phyloP scores from a whole-genome alignment of 768 basidiomycete genomes.

The Auricularia sp. region DNA sequence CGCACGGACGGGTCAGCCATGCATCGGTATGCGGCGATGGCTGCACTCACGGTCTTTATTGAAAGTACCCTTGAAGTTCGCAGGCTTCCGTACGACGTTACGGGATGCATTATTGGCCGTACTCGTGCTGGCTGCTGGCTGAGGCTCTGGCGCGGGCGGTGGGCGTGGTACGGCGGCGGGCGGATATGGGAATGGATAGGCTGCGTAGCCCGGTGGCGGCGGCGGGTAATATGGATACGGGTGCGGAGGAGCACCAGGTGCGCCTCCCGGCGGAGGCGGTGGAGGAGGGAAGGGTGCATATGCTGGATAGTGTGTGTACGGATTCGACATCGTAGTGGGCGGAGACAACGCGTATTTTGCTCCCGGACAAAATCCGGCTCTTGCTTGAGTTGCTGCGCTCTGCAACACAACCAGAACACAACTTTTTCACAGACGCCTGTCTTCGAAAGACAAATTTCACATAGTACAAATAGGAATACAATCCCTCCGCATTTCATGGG shows the following conservation, averaged over 20 bases:
- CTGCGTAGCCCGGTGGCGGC: neutral
- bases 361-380: neutral
- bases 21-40: constrained; percentile 3
- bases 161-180: neutral
- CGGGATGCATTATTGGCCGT: neutral
- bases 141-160: neutral
- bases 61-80: constrained; percentile 66
- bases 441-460: too few species aligned
- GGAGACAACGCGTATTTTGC: neutral
- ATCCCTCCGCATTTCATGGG: too few species aligned
- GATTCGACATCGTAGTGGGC: neutral
- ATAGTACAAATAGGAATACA: too few species aligned
- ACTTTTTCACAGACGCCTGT: too few species aligned
- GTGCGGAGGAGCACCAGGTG: neutral
- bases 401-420: too few species aligned
- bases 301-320: constrained; percentile 1
- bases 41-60: constrained; percentile 63
- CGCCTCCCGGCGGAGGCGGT: neutral
- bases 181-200: neutral
- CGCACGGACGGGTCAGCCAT: neutral
- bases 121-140: neutral
- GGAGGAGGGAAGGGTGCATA: neutral
- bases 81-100: constrained; percentile 37
- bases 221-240: neutral
- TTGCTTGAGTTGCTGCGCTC: too few species aligned